phyloP scores from a whole-genome alignment of 768 basidiomycete species.

The Boletus subparvulus region DNA sequence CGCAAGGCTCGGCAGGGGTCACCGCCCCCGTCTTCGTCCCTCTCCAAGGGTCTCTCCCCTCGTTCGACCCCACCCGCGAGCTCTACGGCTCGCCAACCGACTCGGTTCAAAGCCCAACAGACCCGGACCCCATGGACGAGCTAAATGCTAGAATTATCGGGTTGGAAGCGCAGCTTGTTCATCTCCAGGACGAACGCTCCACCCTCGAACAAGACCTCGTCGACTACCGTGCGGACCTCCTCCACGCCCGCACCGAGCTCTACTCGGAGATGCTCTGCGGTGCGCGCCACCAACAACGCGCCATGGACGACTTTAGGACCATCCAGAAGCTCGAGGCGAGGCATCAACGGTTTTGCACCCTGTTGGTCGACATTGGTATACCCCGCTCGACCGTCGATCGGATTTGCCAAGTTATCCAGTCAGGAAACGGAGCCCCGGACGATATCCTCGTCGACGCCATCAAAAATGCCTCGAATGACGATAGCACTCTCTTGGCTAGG shows the following conservation, averaged over 20 bases:
- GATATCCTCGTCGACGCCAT: slow-evolving; percentile 45
- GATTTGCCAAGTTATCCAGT: slow-evolving; percentile 23
- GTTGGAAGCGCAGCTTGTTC: slow-evolving; percentile 12
- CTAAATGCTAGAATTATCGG: slow-evolving; percentile 10
- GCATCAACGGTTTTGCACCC: slow-evolving; percentile 22
- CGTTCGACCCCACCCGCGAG: slow-evolving; percentile 25
- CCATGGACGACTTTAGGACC: slow-evolving; percentile 22
- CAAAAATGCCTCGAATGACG: slow-evolving; percentile 39
- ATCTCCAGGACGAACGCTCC: slow-evolving; percentile 16
- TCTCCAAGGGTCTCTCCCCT: slow-evolving; percentile 19
- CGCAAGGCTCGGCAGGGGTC: neutral
- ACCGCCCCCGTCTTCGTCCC: slow-evolving; percentile 26
- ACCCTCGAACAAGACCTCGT: slow-evolving; percentile 27
- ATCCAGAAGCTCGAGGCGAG: slow-evolving; percentile 29
- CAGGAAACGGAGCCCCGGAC: slow-evolving; percentile 37
- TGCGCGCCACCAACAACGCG: slow-evolving; percentile 27
- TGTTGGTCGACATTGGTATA: slow-evolving; percentile 31
- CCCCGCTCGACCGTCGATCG: slow-evolving; percentile 22
- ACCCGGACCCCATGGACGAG: neutral
- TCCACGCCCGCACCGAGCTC: slow-evolving; percentile 29
- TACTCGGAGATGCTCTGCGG: slow-evolving; percentile 29
- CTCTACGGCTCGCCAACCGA: slow-evolving; percentile 15
- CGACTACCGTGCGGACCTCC: slow-evolving; percentile 29
- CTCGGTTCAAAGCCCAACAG: neutral
- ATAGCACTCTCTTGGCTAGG: slow-evolving; percentile 43